phyloP scores from a whole-genome alignment of 345 rosid species.

The Rhodamnia argentea region DNA sequence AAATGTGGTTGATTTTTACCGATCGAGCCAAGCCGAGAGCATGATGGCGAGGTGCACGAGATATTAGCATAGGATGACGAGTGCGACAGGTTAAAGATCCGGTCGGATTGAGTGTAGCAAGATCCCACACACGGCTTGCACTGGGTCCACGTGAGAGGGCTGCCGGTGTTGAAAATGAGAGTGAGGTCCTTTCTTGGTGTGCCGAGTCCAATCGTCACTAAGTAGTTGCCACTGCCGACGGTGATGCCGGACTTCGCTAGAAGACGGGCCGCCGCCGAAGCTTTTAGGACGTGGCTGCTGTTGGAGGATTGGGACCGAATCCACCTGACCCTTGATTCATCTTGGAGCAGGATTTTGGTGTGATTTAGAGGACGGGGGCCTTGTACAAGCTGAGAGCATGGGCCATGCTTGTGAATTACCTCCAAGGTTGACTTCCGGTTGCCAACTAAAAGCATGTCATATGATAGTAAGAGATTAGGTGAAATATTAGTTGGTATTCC shows the following conservation, averaged over 20 bases:
- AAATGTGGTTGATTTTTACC: background rate
- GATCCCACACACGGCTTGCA: constrained; percentile 6
- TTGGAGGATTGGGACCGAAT: background rate
- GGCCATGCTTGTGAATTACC: constrained; percentile 1
- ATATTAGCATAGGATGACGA: constrained; percentile 8
- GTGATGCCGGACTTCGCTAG: background rate
- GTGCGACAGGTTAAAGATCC: constrained; percentile 5
- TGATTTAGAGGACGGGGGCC: background rate
- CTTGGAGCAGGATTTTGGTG: background rate
- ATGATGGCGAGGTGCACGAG: background rate
- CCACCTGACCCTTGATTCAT: background rate
- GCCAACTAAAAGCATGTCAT: background rate
- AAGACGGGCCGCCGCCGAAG: background rate
- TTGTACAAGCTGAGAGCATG: background rate
- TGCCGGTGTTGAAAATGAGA: constrained; percentile 15
- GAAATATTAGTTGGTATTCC: background rate
- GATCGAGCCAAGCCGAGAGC: background rate
- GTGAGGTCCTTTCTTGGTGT: constrained; percentile 2
- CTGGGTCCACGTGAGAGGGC: constrained; percentile 23
- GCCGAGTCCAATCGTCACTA: constrained; percentile 4
- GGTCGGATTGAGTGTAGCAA: constrained; percentile 10
- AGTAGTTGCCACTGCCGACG: constrained; percentile 2
- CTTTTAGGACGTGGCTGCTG: background rate
- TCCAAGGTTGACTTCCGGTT: background rate
- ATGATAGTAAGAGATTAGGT: background rate